Percentiles rank a stretch among this genome's conserved stretches.
Conservation (phyloP, 2,329 filamentous ascomycete genomes). For the Colletotrichum musicola region DNA sequence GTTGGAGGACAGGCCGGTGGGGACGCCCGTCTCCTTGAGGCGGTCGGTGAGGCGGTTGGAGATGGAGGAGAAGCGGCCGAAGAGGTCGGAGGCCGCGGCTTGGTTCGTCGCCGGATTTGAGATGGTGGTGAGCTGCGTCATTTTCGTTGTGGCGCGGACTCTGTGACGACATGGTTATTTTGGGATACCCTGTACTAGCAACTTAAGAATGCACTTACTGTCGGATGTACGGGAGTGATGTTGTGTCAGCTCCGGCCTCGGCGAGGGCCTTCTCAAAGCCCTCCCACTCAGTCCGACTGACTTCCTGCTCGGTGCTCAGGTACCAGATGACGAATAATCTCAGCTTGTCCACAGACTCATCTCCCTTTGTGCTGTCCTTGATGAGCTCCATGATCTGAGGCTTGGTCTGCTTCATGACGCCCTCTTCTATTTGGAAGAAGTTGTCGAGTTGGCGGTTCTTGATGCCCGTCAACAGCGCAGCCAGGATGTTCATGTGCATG, state of each 20-base stretch:
- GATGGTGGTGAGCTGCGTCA: constrained; percentile 96
- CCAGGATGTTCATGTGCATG: constrained; percentile 97
- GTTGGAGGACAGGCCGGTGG: constrained; percentile 77
- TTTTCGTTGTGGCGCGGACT: constrained; percentile 93
- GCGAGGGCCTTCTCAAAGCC: constrained; percentile 88
- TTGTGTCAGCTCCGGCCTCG: constrained; percentile 79
- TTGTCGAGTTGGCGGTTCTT: constrained; percentile 96
- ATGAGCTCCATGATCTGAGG: constrained; percentile 89
- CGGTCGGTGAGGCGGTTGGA: constrained; percentile 93
- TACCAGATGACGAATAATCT: constrained; percentile 98
- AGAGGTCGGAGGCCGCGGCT: constrained; percentile 78
- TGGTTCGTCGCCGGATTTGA: constrained; percentile 79
- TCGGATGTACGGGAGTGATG: constrained; percentile 86
- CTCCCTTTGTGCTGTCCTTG: constrained; percentile 84
- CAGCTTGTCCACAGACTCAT: constrained; percentile 87
- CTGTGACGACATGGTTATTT: constrained; percentile 55
- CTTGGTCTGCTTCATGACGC: constrained; percentile 91
- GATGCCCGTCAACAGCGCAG: constrained; percentile 71
- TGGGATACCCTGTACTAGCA: not conserved
- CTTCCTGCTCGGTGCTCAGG: constrained; percentile 90
- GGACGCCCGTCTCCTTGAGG: constrained; percentile 88
- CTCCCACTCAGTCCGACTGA: constrained; percentile 84
- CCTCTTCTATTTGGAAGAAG: constrained; percentile 95
- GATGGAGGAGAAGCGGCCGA: constrained; percentile 92
- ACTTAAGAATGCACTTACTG: constrained; percentile 67